Base-by-base conservation (phyloP, 2,329 filamentous ascomycete species). In the Trichoderma koningii region DNA sequence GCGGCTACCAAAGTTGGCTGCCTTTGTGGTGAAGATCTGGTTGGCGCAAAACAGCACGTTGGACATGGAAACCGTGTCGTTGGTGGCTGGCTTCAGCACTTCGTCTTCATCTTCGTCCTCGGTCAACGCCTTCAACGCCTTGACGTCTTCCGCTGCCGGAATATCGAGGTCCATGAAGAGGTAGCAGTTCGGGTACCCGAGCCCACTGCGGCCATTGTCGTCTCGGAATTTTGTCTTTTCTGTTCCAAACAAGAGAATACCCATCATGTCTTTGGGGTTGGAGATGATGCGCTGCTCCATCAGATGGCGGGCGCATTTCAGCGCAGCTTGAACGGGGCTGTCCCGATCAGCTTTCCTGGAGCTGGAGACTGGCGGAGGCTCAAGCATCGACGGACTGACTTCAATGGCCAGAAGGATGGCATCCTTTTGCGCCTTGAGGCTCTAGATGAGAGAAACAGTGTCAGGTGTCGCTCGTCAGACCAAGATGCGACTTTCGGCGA, bases 241-340 rank as follows among this genome's bases (percentile, higher is more conserved):
- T 0, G 95, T 99, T 9, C 93, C 93, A 74, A 96, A 99, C 0
- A 99, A 82, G 44, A 99, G 76, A 28, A 99, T 90, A 2, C 94
- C 93, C 85, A 99, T 97, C 91, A 97, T 96, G 68, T 99, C 95
- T 73, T 89, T 93, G 1, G 95, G 95, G 67, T 93, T 94, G 3
- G 94, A 94, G 71, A 99, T 98, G 76, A 99, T 98, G 71, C 95
- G 92, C 79, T 98, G 94, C 78, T 98, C 92, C 92, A 99, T 97
- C 61, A 99, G 82, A 73, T 92, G 87, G 73, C 96, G 96, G 65
- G 94, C 95, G 72, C 92, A 97, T 82, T 97, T 97, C 56, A 99
- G 79, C 4, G 95, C 93, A 17, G 94, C 93, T 60, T 89, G 84
- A 0, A 92, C 83, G 4, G 94, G 88, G 51, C 90, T 93, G 72